These are phyloP conservation scores for Tolypocladium ovalisporum DNA, from an alignment of 2,329 filamentous ascomycete species.

Conservation along the genomic window DNA sequence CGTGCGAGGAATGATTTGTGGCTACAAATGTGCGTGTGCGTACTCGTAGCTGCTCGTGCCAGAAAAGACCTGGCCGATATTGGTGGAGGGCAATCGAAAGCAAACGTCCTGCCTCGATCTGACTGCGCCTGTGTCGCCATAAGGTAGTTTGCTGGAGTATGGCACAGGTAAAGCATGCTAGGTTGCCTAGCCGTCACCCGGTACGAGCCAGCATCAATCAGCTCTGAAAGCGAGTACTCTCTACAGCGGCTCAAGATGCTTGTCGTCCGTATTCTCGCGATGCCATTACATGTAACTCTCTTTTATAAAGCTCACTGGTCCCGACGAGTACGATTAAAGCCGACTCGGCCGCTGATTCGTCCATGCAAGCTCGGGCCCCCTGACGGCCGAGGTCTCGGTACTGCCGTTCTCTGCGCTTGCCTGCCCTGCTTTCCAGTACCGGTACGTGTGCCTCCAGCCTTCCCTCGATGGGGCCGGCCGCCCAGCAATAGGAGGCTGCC, in stretches of 20 bases:
- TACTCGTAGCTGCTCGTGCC: not conserved
- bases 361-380: not conserved
- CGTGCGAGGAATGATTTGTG: not conserved
- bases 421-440: not conserved
- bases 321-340: not conserved
- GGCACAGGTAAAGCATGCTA: no score
- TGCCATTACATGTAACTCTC: not conserved
- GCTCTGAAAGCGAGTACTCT: not conserved
- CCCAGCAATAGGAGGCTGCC: conserved; percentile 9
- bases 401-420: not conserved
- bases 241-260: no score
- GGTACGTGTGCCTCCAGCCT: conserved; percentile 5
- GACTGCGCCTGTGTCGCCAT: no score
- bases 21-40: no score
- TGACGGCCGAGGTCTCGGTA: not conserved
- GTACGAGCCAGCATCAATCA: not conserved
- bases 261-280: not conserved
- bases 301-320: not conserved
- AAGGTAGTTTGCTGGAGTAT: no score
- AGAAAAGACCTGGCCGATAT: not conserved
- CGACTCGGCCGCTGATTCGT: not conserved
- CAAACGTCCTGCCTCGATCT: no score
- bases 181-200: not conserved
- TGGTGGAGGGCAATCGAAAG: no score
- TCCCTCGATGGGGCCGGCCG: conserved; percentile 2